phyloP scores from a whole-genome alignment of 163 green algal species.

The Scenedesmus sp. region DNA sequence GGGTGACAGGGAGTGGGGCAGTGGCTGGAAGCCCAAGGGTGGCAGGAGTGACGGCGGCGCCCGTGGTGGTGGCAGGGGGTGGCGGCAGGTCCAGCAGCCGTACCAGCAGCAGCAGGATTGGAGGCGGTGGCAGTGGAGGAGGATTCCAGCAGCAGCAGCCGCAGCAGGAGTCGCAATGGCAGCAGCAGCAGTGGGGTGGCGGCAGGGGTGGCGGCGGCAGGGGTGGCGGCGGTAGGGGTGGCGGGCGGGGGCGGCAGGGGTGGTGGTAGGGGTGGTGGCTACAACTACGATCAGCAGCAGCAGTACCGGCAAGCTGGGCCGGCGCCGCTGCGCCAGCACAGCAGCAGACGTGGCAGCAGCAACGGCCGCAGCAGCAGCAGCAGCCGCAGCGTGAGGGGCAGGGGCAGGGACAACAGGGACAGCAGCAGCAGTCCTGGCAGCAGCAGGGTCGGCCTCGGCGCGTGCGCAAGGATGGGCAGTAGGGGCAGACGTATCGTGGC shows the following conservation, averaged over 20 bases:
- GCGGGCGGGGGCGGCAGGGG: background rate
- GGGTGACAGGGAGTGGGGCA: slow-evolving; percentile 1
- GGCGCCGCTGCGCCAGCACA: background rate
- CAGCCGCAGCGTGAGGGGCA: background rate
- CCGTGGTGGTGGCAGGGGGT: background rate
- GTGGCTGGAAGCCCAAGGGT: slow-evolving; percentile 24
- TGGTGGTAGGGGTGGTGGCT: background rate
- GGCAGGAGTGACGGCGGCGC: background rate
- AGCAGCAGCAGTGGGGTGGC: slow-evolving; percentile 3
- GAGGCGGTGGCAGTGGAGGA: background rate
- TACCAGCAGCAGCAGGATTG: slow-evolving; percentile 11
- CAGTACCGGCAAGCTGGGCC: background rate
- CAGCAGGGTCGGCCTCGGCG: slow-evolving; percentile 21
- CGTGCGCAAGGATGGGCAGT: background rate
- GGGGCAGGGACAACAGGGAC: slow-evolving; percentile 1
- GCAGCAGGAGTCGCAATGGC: background rate
- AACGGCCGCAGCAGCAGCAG: too few species aligned
- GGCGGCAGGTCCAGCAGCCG: background rate
- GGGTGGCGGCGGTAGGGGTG: background rate
- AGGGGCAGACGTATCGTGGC: background rate
- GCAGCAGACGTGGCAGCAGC: too few species aligned
- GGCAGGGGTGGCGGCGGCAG: background rate
- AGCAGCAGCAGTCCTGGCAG: slow-evolving; percentile 36
- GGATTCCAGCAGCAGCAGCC: slow-evolving; percentile 6
- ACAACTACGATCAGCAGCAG: slow-evolving; percentile 23